phyloP scores from a whole-genome alignment of 179 eudicot species.

The Heliamphora pulchella region DNA sequence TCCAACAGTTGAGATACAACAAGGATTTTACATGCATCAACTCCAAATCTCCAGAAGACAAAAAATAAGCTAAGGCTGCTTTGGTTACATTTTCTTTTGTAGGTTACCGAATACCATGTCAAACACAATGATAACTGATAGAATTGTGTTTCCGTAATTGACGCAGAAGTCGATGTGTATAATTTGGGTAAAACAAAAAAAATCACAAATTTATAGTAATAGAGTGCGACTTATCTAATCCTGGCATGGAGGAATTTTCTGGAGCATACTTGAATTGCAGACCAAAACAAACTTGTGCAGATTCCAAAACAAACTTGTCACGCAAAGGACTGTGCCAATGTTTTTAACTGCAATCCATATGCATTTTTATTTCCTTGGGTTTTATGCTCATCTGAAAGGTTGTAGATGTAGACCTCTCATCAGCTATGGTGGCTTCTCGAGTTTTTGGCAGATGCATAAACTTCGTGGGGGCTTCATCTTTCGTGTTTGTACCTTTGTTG shows the following conservation, averaged over 20 bases:
- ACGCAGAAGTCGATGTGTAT: neutral
- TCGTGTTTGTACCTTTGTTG: neutral
- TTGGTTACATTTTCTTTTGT: neutral
- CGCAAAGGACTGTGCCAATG: neutral
- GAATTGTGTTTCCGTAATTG: neutral
- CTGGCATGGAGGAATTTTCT: constrained; percentile 6
- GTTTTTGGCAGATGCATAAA: neutral
- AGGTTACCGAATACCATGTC: neutral
- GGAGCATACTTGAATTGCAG: neutral
- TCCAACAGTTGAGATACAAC: too few relatives aligned
- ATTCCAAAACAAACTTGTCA: neutral
- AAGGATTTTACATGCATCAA: too few relatives aligned
- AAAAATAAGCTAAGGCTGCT: constrained; percentile 1
- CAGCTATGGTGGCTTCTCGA: neutral
- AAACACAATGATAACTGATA: neutral
- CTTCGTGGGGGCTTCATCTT: neutral
- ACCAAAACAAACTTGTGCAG: neutral
- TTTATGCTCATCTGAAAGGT: neutral
- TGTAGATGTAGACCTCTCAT: neutral
- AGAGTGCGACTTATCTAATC: neutral
- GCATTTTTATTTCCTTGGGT: neutral
- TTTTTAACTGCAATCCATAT: constrained; percentile 3
- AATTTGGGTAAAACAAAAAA: neutral
- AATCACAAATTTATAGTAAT: neutral
- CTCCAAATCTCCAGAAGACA: neutral